Percentiles rank a stretch among this genome's conserved stretches.
Conservation (phyloP, 1,284 basidiomycete genomes). For the Heterobasidion irregulare region DNA sequence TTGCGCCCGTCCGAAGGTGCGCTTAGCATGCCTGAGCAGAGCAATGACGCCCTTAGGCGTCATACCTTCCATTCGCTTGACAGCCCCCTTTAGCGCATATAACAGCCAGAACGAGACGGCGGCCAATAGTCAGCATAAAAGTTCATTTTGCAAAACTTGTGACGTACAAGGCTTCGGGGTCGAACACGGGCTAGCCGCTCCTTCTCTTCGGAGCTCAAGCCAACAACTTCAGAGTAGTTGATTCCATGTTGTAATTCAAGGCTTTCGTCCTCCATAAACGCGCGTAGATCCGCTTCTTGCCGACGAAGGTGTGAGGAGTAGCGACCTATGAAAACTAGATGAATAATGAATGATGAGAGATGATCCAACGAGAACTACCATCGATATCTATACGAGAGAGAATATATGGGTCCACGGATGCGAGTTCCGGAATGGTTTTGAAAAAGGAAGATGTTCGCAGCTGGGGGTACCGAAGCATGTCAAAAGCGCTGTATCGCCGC, state of each 20-base stretch:
- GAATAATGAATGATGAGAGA: not conserved
- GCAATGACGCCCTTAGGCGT: slow-evolving; percentile 65
- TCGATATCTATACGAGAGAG: slow-evolving; percentile 64
- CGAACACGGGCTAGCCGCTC: slow-evolving; percentile 54
- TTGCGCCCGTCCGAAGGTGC: slow-evolving; percentile 14
- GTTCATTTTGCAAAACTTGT: not conserved
- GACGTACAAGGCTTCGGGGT: slow-evolving; percentile 65
- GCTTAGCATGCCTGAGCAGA: slow-evolving; percentile 56
- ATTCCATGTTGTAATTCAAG: slow-evolving; percentile 60
- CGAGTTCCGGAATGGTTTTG: slow-evolving; percentile 47
- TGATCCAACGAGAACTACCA: slow-evolving; percentile 31
- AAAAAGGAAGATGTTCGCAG: slow-evolving; percentile 41
- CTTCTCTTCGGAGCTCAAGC: slow-evolving; percentile 70
- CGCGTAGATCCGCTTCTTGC: slow-evolving; percentile 70
- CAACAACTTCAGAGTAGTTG: slow-evolving; percentile 59
- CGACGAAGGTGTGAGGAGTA: slow-evolving; percentile 59
- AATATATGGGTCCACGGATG: slow-evolving; percentile 39
- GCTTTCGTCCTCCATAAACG: slow-evolving; percentile 73
- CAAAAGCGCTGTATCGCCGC: slow-evolving; percentile 50
- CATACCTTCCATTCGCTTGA: slow-evolving; percentile 84
- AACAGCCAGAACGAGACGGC: not conserved
- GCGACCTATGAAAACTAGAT: slow-evolving; percentile 27
- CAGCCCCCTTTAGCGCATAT: slow-evolving; percentile 51
- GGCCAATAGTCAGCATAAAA: not conserved
- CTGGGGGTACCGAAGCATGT: slow-evolving; percentile 62